Evolutionary conservation across 1,139 yeast species (phyloP), one percentile per base, ranked within the genome.

Genomic region (Hanseniaspora sp.): DNA sequence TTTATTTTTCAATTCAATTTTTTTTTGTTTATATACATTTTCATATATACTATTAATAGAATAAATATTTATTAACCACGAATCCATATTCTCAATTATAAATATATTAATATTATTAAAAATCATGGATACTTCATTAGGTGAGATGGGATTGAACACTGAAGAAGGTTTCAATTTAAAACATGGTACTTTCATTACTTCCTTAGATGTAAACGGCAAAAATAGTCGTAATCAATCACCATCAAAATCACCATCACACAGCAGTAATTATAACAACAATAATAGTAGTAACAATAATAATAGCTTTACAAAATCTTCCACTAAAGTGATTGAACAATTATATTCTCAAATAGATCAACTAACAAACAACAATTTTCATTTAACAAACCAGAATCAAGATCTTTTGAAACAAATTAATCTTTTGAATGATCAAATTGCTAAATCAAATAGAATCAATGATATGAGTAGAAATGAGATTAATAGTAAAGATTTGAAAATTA

Each of bases 241-340:
- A 31, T 8, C 47, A 46, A 29, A 7, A 28, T 7, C 35, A 11
- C 18, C 23, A n/a, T 5, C 41, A 8, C 9, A 6, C 12, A 33
- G 33, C 23, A 23, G 4, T 23, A 23, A 2, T 23, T 4, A 23
- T 13, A 33, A 34, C 11, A 40, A 37, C 38, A 39, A 35, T 5
- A n/a, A 39, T 30, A 29, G n/a, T 12, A 30, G 11, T 2, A 17
- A 7, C 18, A n/a, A 39, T 30, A 29, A 9, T 12, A 30, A n/a
- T 2, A 17, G 12, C 18, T 12, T 13, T n/a, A 18, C 28, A 12
- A 35, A 17, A n/a, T 18, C 48, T 11, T 64, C 79, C 3, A 72
- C 81, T 7, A 72, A 68, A 61, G 85, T 80, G 38, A 80, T 81
- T 56, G 85, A 79, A 60, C 68, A 76, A 15, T 70, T 81, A 46